Base-by-base conservation (phyloP, 352 stramenopile species). In the Elongisporangium undulatum region DNA sequence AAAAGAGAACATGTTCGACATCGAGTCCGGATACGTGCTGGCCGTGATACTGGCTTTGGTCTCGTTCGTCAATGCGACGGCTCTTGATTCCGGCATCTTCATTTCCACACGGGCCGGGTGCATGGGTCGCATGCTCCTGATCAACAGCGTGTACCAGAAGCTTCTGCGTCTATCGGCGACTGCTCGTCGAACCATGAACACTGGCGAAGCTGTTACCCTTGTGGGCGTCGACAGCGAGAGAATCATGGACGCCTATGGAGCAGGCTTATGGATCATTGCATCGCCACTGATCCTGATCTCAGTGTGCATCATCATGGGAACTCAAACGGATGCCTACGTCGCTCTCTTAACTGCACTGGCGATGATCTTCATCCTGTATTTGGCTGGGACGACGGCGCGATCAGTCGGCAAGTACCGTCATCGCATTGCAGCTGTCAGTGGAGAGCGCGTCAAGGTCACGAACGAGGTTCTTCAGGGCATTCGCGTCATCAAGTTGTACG, bases 391-490 rank as follows among this genome's bases (percentile, higher is more conserved):
- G n/a, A 78, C 72, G 5, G 75, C 74, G 0, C 65, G 64, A 10
- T 56, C 63, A 15, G 72, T 82, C 21, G 74, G 74, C 5, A 53
- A 55, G 4, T 79, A 77, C 49, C 59, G 71, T 15, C 71, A 64
- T 7, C 56, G 62, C 19, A 79, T 82, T 38, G 72, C 74, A 0
- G 60, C 54, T 3, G 59, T 82, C 20, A 75, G 68, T 51, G 74
- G 68, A 2, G 69, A 82, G 12, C 76, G 93, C 2, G 78, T 98
- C 13, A 95, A 96, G 64, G 80, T 97, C 55, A 91, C 94, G 45
- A 96, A 93, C 61, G 93, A 98, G 68, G 84, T 97, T 24, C 69
- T 98, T 8, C 61, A 81, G 15, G 91, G 90, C 5, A 91, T 97
- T 59, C 73, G 87, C 45, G 83, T 83, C 56, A 77, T 96, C 22